Conservation (phyloP, 306 rosid genomes). For the Sicyos baderoa region DNA sequence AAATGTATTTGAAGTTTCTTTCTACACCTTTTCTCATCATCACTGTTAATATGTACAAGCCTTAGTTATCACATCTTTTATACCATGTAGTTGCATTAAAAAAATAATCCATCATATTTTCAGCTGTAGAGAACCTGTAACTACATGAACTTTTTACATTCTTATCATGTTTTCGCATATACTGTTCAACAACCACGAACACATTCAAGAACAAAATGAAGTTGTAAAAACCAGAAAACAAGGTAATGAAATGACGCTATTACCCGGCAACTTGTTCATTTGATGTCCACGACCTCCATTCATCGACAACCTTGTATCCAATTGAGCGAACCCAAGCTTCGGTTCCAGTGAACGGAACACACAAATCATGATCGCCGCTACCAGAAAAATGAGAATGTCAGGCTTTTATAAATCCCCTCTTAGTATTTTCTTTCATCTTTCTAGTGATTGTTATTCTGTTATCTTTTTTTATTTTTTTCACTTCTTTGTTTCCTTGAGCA, state of each 20-base stretch:
- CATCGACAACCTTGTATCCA: slow-evolving; percentile 62
- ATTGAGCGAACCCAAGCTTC: slow-evolving; percentile 80
- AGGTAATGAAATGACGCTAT: slow-evolving; percentile 6
- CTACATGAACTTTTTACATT: background rate
- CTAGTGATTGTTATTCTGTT: no score
- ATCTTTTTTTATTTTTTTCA: no score
- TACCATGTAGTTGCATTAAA: no score
- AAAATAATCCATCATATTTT: background rate
- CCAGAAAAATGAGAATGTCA: background rate
- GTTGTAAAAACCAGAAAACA: no score
- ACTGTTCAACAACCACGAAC: background rate
- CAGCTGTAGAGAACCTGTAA: background rate
- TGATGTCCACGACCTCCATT: slow-evolving; percentile 85
- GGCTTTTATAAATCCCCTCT: no score
- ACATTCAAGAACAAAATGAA: background rate
- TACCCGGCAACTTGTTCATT: slow-evolving; percentile 85
- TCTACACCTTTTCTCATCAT: background rate
- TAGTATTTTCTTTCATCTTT: no score
- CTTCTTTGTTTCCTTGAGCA: no score
- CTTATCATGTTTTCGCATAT: background rate
- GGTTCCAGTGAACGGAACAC: slow-evolving; percentile 83
- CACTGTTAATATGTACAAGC: background rate
- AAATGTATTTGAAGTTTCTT: background rate
- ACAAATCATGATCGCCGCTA: slow-evolving; percentile 96
- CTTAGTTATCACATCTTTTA: no score